phyloP scores from a whole-genome alignment of 768 basidiomycete species.

The Amanita pallidorosea region DNA sequence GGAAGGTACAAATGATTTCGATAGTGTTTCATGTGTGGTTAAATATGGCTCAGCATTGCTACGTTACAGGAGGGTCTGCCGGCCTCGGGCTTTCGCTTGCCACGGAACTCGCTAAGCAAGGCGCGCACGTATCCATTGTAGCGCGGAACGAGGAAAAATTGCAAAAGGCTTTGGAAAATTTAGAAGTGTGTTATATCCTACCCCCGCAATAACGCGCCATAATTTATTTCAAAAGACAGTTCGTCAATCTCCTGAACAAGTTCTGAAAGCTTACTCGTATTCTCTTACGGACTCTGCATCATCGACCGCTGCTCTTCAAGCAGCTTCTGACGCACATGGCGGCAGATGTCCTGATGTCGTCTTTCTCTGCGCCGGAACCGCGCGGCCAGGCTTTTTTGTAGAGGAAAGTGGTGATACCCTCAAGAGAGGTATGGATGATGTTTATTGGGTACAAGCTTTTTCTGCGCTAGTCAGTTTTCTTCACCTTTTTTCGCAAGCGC shows the following conservation, averaged over 20 bases:
- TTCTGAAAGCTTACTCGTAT: conserved; percentile 55
- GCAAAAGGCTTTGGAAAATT: conserved; percentile 41
- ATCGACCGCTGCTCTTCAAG: conserved; percentile 51
- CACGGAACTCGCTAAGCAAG: conserved; percentile 47
- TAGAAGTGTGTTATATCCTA: conserved; percentile 53
- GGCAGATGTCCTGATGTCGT: conserved; percentile 64
- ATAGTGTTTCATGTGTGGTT: background rate
- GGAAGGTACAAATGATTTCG: conserved; percentile 20
- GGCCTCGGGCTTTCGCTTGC: conserved; percentile 77
- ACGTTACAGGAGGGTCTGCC: conserved; percentile 75
- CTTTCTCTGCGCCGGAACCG: conserved; percentile 69
- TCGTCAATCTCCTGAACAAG: conserved; percentile 47
- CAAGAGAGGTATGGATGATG: conserved; percentile 30
- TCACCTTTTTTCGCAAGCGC: background rate
- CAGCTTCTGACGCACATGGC: conserved; percentile 41
- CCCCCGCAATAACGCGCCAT: conserved; percentile 7
- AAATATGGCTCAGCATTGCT: conserved; percentile 52
- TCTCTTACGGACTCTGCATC: conserved; percentile 42
- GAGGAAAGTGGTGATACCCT: conserved; percentile 56
- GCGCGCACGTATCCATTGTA: conserved; percentile 80
- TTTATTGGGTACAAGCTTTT: conserved; percentile 45
- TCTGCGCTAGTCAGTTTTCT: conserved; percentile 35
- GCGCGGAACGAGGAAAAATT: conserved; percentile 63
- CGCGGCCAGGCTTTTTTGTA: conserved; percentile 65
- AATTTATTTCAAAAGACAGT: conserved; percentile 25